Evolutionary conservation across 78 protist genomes (phyloP).

Genomic region (Cyanophora paradoxa): DNA sequence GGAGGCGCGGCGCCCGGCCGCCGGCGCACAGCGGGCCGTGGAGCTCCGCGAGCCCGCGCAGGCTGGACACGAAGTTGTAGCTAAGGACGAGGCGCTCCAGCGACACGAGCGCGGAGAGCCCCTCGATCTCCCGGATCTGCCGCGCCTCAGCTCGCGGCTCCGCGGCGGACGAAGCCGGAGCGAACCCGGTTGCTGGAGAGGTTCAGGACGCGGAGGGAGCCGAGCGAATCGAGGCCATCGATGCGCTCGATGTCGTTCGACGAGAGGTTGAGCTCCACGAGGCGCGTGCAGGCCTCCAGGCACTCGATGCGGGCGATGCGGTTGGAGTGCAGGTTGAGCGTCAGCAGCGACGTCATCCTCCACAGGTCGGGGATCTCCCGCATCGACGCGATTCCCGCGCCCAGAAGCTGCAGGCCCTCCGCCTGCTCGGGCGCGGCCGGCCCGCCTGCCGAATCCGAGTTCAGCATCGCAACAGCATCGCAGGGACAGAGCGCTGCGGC

Average conservation of each 20-base stretch:
- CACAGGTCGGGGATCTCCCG: neutral
- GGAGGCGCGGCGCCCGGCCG: neutral
- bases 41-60: neutral
- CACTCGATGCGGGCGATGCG: neutral
- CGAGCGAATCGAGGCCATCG: neutral
- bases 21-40: neutral
- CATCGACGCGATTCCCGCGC: neutral
- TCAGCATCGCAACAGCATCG: too few species aligned
- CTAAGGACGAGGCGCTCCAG: neutral
- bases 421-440: neutral
- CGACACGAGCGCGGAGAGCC: neutral
- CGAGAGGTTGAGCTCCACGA: conserved; percentile 3
- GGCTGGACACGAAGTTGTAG: neutral
- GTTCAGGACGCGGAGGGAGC: neutral
- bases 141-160: too few species aligned
- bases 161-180: too few species aligned
- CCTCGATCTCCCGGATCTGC: neutral
- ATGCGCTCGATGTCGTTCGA: conserved; percentile 2
- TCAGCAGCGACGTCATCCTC: neutral
- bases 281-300: neutral
- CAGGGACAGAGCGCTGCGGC: too few species aligned
- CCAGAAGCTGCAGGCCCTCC: neutral
- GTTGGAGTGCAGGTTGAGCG: conserved; percentile 14
- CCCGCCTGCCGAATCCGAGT: too few species aligned
- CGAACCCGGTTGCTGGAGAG: conserved; percentile 19